Base-by-base conservation (phyloP, 2,329 filamentous ascomycete genomes). In the Metarhizium rileyi region DNA sequence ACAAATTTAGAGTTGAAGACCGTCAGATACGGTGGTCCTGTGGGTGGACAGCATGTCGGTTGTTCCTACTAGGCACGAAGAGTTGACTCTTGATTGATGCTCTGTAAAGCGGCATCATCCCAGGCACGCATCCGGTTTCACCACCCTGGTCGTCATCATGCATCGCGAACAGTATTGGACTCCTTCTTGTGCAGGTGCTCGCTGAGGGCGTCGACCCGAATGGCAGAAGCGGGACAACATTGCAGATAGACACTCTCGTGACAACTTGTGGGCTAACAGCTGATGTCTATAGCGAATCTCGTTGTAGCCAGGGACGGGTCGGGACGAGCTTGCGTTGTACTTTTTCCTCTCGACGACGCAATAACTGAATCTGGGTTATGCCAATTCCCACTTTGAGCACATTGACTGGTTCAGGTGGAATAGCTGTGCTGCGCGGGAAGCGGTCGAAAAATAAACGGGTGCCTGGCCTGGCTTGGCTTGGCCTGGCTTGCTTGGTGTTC, bases 201-300 rank as follows among this genome's bases (percentile, higher is more conserved):
- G 20, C 22, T 25, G 5, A 42, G 22, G 45, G 45, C 33, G 26
- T 9, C n/a, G 23, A 28, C 35, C 33, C 45, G 45, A 41, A 23
- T 41, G 45, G 45, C 22, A 42, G 46, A 33, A 16, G 25, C 20
- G 14, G 45, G 23, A 2, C 22, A 28, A 36, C 36, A 42, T 47
- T 41, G 46, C 46, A 47, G 36, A 12, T 30, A 18, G 36, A 25
- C 33, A 20, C 46, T 47, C 46, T 42, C 46, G 38, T 48, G 46
- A 48, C 46, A 38, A 48, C n/a, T 28, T 36, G 36, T 35, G 38
- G 46, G 46, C 48, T 45, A 33, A 42, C 48, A 46, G 48, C 23
- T 50, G 33, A 46, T 41, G 35, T 36, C 23, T 16, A 41, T n/a
- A 26, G 26, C 43, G 48, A 46, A 46, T 45, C 48, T 46, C 23